Evolutionary conservation across 2,329 filamentous ascomycete species (phyloP).

Genomic region (Geosmithia flava): DNA sequence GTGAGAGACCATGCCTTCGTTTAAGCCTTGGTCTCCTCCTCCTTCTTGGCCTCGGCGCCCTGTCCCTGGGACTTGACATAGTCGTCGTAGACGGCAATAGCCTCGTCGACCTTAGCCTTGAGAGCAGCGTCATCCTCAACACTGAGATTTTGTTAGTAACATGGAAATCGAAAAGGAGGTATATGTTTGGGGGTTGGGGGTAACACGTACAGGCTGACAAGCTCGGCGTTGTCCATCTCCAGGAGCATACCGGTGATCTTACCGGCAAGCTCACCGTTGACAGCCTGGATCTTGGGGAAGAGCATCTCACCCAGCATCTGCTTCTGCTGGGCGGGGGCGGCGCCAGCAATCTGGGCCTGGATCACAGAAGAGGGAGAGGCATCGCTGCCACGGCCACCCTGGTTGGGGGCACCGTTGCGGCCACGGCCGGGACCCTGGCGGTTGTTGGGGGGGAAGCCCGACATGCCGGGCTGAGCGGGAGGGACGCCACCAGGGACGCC

Average conservation of each 20-base stretch:
- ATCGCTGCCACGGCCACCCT: conserved; percentile 30
- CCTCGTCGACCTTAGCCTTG: conserved; percentile 93
- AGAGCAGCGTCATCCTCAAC: conserved; percentile 84
- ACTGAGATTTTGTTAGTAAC: conserved; percentile 30
- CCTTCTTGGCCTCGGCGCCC: conserved; percentile 32
- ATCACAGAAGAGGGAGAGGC: conserved; percentile 24
- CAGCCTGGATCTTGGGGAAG: conserved; percentile 93
- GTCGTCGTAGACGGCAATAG: conserved; percentile 93
- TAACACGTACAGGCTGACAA: conserved; percentile 80
- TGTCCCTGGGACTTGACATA: conserved; percentile 79
- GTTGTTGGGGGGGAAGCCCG: conserved; percentile 45
- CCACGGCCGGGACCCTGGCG: conserved; percentile 38
- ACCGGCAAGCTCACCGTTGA: conserved; percentile 91
- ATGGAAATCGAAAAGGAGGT: conserved; percentile 1
- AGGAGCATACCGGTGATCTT: conserved; percentile 99
- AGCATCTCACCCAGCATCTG: conserved; percentile 96
- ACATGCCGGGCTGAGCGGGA: conserved; percentile 39
- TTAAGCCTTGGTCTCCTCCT: conserved; percentile 32
- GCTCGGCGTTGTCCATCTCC: conserved; percentile 96
- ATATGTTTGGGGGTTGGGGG: not conserved
- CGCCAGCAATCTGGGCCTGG: conserved; percentile 43
- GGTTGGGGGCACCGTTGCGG: conserved; percentile 28
- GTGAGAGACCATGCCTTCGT: not conserved
- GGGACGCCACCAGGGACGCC: conserved; percentile 66
- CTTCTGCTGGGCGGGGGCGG: conserved; percentile 74